These are phyloP conservation scores for Hypoxylon sp. DNA, from an alignment of 2,329 filamentous ascomycete genomes.

Conservation along the genomic window DNA sequence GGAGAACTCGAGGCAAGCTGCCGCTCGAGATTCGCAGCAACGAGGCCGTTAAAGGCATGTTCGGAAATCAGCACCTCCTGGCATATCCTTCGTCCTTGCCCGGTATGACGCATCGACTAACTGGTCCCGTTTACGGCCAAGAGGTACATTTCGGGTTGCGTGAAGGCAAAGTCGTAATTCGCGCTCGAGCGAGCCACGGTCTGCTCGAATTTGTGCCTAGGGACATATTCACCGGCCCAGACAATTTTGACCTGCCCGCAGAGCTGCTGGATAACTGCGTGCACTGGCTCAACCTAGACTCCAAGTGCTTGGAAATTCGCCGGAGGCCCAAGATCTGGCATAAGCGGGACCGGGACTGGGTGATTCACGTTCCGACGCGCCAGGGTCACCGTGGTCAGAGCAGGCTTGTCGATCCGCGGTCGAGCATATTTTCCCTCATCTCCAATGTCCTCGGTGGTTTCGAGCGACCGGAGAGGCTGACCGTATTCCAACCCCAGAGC, in stretches of 20 bases:
- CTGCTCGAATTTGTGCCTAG: slow-evolving; percentile 55
- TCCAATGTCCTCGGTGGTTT: slow-evolving; percentile 63
- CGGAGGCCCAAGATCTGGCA: slow-evolving; percentile 55
- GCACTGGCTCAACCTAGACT: slow-evolving; percentile 70
- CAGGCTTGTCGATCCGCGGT: slow-evolving; percentile 64
- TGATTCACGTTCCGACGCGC: slow-evolving; percentile 49
- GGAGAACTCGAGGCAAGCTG: slow-evolving; percentile 58
- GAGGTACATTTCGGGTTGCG: slow-evolving; percentile 70
- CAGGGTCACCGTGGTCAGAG: slow-evolving; percentile 42
- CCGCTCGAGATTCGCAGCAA: slow-evolving; percentile 64
- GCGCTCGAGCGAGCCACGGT: slow-evolving; percentile 49
- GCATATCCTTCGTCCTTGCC: slow-evolving; percentile 64
- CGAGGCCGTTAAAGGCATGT: slow-evolving; percentile 61
- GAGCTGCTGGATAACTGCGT: slow-evolving; percentile 65
- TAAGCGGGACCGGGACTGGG: slow-evolving; percentile 52
- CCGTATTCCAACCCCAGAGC: slow-evolving; percentile 60
- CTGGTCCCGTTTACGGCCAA: slow-evolving; percentile 54
- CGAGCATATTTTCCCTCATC: slow-evolving; percentile 57
- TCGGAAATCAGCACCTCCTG: slow-evolving; percentile 65
- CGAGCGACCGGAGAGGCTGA: slow-evolving; percentile 59
- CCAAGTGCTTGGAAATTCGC: slow-evolving; percentile 64
- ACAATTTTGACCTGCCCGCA: slow-evolving; percentile 63
- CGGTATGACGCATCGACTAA: slow-evolving; percentile 65
- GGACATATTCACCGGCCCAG: slow-evolving; percentile 44
- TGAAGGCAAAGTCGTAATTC: slow-evolving; percentile 58